Percentiles rank a stretch among this genome's conserved stretches.
These are phyloP conservation scores for Trichothecium roseum DNA, from an alignment of 2,329 filamentous ascomycete genomes.

Conservation along the genomic window DNA sequence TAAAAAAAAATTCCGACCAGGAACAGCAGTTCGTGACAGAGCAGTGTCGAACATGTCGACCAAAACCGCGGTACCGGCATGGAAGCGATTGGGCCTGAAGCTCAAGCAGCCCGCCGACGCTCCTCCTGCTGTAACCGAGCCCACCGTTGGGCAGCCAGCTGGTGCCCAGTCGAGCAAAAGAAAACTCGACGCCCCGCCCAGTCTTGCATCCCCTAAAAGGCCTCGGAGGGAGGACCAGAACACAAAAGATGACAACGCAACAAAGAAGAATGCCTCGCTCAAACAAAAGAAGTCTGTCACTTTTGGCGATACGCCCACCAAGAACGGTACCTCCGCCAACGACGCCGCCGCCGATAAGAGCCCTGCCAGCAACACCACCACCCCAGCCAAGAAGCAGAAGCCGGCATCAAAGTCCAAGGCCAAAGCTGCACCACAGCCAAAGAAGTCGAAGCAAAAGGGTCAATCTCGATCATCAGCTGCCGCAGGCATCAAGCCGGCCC, in stretches of 20 bases:
- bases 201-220: slow-evolving; percentile 21
- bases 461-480: neutral
- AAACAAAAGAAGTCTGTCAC: slow-evolving; percentile 32
- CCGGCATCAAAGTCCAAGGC: slow-evolving; percentile 13
- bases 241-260: neutral
- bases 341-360: slow-evolving; percentile 13
- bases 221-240: slow-evolving; percentile 17
- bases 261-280: neutral
- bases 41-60: slow-evolving; percentile 28
- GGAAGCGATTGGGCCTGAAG: slow-evolving; percentile 55
- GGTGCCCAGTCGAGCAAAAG: slow-evolving; percentile 23
- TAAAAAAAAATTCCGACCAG: neutral
- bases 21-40: neutral
- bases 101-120: slow-evolving; percentile 34
- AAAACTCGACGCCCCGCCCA: slow-evolving; percentile 24
- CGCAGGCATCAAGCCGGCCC: slow-evolving; percentile 50
- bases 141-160: slow-evolving; percentile 26
- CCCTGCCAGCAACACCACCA: slow-evolving; percentile 8
- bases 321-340: slow-evolving; percentile 12
- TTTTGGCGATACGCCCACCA: slow-evolving; percentile 33
- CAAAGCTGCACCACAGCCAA: slow-evolving; percentile 18
- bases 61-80: slow-evolving; percentile 37
- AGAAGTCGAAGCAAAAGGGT: slow-evolving; percentile 1
- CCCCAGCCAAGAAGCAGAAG: slow-evolving; percentile 15
- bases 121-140: slow-evolving; percentile 19